Evolutionary conservation across 441 rosid species (phyloP).

Genomic region (Theobroma grandiflorum): DNA sequence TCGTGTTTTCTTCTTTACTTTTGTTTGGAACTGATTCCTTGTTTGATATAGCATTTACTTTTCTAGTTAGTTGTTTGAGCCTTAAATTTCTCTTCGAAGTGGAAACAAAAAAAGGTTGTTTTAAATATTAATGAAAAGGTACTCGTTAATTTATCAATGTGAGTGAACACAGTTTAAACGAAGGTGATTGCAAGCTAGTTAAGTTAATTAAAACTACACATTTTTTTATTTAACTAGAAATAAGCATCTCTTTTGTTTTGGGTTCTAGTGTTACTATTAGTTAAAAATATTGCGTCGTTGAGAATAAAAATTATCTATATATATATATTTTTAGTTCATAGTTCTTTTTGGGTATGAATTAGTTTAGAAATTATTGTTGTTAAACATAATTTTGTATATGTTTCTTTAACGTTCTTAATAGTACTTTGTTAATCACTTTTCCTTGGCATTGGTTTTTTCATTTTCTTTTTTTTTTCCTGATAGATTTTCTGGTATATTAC

Average conservation of each 20-base stretch:
- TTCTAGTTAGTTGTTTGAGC: conserved; percentile 7
- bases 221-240: neutral
- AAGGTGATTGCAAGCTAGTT: neutral
- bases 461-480: neutral
- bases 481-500: neutral
- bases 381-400: neutral
- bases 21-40: neutral
- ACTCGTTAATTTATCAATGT: neutral
- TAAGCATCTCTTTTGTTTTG: neutral
- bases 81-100: conserved; percentile 3
- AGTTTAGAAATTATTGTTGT: too few relatives aligned
- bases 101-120: neutral
- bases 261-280: neutral
- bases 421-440: conserved; percentile 6
- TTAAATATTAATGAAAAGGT: neutral
- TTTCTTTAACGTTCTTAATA: neutral
- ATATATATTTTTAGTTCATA: too few relatives aligned
- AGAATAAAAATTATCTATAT: neutral
- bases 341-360: too few relatives aligned
- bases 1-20: neutral
- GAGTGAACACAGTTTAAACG: neutral
- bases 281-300: neutral
- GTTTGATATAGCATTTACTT: neutral
- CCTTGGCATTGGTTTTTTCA: neutral
- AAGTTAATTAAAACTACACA: neutral